phyloP scores from a whole-genome alignment of 495 filamentous ascomycete species.

The Oidiodendron maius region DNA sequence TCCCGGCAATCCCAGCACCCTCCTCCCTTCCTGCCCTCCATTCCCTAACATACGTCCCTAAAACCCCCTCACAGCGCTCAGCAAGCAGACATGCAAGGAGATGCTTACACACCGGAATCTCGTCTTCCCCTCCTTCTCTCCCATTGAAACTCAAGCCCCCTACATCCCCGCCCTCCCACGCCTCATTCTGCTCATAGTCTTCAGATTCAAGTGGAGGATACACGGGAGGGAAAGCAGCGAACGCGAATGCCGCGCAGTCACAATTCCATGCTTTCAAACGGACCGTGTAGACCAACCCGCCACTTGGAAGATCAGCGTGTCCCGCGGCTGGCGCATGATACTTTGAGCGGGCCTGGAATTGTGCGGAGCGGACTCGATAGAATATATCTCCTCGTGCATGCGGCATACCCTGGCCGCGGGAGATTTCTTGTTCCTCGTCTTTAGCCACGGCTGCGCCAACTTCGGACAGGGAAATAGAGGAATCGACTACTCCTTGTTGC shows the following conservation, averaged over 20 bases:
- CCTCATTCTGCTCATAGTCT: slow-evolving; percentile 12
- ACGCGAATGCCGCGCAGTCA: slow-evolving; percentile 76
- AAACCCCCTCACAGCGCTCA: slow-evolving; percentile 54
- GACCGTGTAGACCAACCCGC: slow-evolving; percentile 55
- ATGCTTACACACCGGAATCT: slow-evolving; percentile 77
- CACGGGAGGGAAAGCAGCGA: slow-evolving; percentile 52
- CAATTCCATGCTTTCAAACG: slow-evolving; percentile 79
- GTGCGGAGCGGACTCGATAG: slow-evolving; percentile 39
- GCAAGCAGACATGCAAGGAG: slow-evolving; percentile 75
- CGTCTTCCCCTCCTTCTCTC: slow-evolving; percentile 15
- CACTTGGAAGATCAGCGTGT: too few species aligned
- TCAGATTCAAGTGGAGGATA: slow-evolving; percentile 16
- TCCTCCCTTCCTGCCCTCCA: slow-evolving; percentile 54
- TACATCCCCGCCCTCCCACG: slow-evolving; percentile 13
- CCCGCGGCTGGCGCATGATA: too few species aligned
- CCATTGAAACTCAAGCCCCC: slow-evolving; percentile 22
- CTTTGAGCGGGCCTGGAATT: slow-evolving; percentile 15
- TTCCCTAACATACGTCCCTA: slow-evolving; percentile 49
- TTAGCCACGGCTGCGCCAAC: neutral
- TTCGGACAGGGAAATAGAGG: neutral
- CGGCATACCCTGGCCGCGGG: too few species aligned
- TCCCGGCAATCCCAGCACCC: slow-evolving; percentile 68
- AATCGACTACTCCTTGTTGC: neutral
- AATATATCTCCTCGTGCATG: slow-evolving; percentile 21
- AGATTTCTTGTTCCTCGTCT: slow-evolving; percentile 4